These are phyloP conservation scores for Candida oleophila DNA, from an alignment of 805 yeast genomes.

Conservation along the genomic window DNA sequence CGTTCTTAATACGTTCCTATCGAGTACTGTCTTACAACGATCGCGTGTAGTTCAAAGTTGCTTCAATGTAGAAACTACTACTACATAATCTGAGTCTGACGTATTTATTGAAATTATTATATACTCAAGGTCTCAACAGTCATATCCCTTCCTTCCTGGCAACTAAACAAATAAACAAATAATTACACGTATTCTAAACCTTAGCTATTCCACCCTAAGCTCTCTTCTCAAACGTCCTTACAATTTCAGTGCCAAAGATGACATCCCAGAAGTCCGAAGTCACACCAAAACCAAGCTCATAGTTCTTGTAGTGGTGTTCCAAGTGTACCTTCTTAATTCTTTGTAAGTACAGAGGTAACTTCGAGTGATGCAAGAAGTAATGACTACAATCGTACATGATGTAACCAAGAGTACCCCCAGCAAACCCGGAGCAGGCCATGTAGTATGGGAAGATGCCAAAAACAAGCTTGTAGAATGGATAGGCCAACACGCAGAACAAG, in stretches of 20 bases:
- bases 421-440: conserved; percentile 87
- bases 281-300: conserved; percentile 95
- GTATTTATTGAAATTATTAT: background rate
- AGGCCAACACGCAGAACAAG: conserved; percentile 65
- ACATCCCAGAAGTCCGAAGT: conserved; percentile 92
- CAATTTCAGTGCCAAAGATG: conserved; percentile 80
- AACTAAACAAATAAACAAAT: background rate
- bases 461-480: conserved; percentile 79
- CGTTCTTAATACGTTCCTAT: too few relatives aligned
- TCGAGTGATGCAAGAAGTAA: conserved; percentile 86
- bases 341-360: conserved; percentile 74
- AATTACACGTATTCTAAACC: background rate
- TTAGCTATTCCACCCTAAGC: too few relatives aligned
- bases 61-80: too few relatives aligned
- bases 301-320: conserved; percentile 97
- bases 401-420: conserved; percentile 96
- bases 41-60: too few relatives aligned
- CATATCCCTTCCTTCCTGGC: background rate
- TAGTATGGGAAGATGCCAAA: conserved; percentile 76
- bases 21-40: too few relatives aligned
- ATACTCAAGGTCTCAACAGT: background rate
- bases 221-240: conserved; percentile 47
- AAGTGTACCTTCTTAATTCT: conserved; percentile 85
- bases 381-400: conserved; percentile 91
- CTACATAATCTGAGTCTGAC: background rate